Base-by-base conservation (phyloP, 2,329 filamentous ascomycete genomes). In the Polytolypa hystricis region DNA sequence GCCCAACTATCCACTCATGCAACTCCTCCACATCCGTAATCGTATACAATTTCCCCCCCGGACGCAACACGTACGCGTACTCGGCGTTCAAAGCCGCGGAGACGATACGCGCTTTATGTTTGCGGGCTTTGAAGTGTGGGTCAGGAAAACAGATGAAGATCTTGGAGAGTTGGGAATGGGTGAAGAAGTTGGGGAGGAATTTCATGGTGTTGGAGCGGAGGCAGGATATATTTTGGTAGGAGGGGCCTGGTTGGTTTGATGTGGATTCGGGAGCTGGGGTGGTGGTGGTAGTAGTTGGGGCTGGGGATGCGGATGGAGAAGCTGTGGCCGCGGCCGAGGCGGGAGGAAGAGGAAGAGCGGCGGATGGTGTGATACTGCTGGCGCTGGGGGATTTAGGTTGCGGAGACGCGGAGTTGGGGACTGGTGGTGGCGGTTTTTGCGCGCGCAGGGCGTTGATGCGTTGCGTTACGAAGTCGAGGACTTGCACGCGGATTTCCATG, bases 131-230 rank as follows among this genome's bases (percentile, higher is more conserved):
- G 70, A 98, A 98, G 62, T 98, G 91, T 41, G 91, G 91, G 54
- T 98, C 91, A 0, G 91, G 91, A 56, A 98, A 98, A 67, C 91
- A 98, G 51, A 98, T 83, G 60, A 98, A 98, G 55, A 96, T 84
- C 56, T 93, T 93, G 44, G 72, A 74, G 10, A 98, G 74, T 56
- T 95, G 87, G 10, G 65, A 69, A 52, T 79, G 82, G 37, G 64
- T 67, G 69, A 98, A 96, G 69, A 95, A 94, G 56, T 98, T 96
- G 43, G 93, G 89, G n/a, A 98, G 69, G 61, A 96, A 98, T 59
- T 98, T 98, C 91, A 98, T 98, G 4, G 85, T 84, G 65, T 98
- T 98, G 47, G 84, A 84, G 43, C 91, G 80, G 32, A 98, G 68
- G 55, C 85, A 93, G 21, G 82, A 79, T 37, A 89, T 80, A 58